Base-by-base conservation (phyloP, 305 asterid genomes). In the Solanum chacoense region DNA sequence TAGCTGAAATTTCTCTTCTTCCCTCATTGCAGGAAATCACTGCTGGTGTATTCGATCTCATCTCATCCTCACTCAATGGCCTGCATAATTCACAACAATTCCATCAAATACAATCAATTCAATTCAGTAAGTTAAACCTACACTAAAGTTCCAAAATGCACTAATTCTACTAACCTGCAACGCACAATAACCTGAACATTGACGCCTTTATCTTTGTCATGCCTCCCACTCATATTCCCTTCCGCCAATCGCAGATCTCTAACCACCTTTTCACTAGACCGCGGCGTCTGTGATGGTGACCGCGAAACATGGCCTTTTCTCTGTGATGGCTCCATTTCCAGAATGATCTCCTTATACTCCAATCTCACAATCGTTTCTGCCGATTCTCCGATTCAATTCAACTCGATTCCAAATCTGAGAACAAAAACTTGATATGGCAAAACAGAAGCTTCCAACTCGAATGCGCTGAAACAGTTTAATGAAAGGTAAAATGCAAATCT, bases 31-130 rank as follows among this genome's bases (percentile, higher is more conserved):
- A 98, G 87, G 98, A 89, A 90, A 98, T 71, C 90, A 95, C 99
- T 87, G 91, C 94, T 29, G 98, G 98, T 59, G 98, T 95, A 59
- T 92, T 95, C 91, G 94, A 83, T 90, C 96, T 95, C 90, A 81
- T 85, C 91, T 98, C 99, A 85, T 98, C 99, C 65, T 98, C 99
- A 89, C 93, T 96, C 96, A 96, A 91, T 20, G 99, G 99, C 95
- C 99, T 98, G 88, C 73, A 37, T 16, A 35, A n/a, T 34, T 24
- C 42, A 40, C 67, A 83, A 73, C 42, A 37, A 16, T 34, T 75
- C 89, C 84, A 79, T 67, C 45, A 79, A 69, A 86, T 9, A 83
- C 40, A 55, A 81, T 71, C 10, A 24, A 81, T 74, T 74, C 16
- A 75, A 55, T 84, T 73, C 36, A 59, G 24, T 4, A 34, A 67